A percentile compares a stretch with the other conserved stretches of the same genome.
Evolutionary conservation across 441 rosid species (phyloP).

Genomic region (Dalechampia spathulata): DNA sequence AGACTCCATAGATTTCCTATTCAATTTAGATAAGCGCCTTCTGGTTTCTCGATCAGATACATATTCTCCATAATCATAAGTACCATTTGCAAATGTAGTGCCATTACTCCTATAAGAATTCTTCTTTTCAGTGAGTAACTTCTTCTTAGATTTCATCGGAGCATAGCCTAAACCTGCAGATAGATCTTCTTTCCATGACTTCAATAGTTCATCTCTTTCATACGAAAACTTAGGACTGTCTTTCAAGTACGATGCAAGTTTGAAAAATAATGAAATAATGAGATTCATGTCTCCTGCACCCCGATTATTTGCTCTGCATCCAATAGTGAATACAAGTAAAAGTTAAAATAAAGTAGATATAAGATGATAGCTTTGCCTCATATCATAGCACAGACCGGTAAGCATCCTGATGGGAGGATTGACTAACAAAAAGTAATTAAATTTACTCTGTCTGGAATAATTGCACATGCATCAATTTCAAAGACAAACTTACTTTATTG

Average conservation of each 20-base stretch:
- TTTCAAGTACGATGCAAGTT: conserved; percentile 88
- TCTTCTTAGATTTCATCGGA: conserved; percentile 62
- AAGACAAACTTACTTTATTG: conserved; percentile 67
- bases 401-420: background rate
- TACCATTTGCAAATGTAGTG: conserved; percentile 38
- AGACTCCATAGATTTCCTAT: conserved; percentile 73
- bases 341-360: no score
- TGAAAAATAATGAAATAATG: conserved; percentile 65
- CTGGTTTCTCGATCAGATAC: conserved; percentile 92
- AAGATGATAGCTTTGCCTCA: background rate
- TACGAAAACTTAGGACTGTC: conserved; percentile 71
- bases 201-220: conserved; percentile 76
- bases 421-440: background rate
- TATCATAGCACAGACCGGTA: background rate
- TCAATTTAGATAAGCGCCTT: conserved; percentile 81
- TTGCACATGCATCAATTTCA: background rate
- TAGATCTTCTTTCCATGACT: conserved; percentile 77
- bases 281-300: conserved; percentile 80
- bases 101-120: conserved; percentile 60
- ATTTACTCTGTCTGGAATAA: background rate
- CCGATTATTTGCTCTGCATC: conserved; percentile 67
- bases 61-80: conserved; percentile 62
- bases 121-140: conserved; percentile 56
- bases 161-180: conserved; percentile 37
- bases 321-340: conserved; percentile 8